Evolutionary conservation across 345 rosid species (phyloP), one percentile per base, ranked within the genome.

Genomic region (Corchorus capsularis): DNA sequence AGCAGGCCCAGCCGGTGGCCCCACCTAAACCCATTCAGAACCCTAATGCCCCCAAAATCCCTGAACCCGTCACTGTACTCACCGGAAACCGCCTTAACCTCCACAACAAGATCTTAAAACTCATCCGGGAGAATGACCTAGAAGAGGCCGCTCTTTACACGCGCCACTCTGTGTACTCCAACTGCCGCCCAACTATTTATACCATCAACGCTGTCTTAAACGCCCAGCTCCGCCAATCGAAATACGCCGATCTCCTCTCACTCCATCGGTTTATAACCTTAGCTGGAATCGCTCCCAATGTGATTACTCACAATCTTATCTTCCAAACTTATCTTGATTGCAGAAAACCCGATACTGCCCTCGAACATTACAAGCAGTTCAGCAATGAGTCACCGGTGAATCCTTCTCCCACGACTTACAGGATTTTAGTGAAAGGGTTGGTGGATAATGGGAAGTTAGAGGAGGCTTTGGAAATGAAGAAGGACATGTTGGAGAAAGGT

Each of bases 101-200:
- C 71, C 97, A 95, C 80, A 95, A 92, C 64, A 86, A 83, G 20
- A 95, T 93, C 77, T 79, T 93, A 62, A 87, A 85, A 4, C 89
- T 90, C 65, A 81, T 93, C 71, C 88, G 98, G 10, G 85, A 87
- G 75, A 89, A 95, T 39, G 99, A 93, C 76, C 88, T 95, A 32
- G 97, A 89, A 2, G 98, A 95, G 83, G 99, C 99, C 4, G 96
- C 98, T 0, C 83, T 95, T 4, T 94, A 68, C 86, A 95, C 98
- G 8, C 97, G 97, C 64, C 98, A 93, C 80, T 95, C 99, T 16
- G 85, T 93, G 20, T 95, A 95, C 83, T 95, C 97, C 62, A 95
- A 95, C 69, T 95, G 98, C 85, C 87, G 93, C 3, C 99, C 99
- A 8, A 87, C 99, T 17, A 90, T 94, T 46, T 91, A 81, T 83